Evolutionary conservation across 1,139 yeast species (phyloP).

Genomic region (Lodderomyces jiufengensis): DNA sequence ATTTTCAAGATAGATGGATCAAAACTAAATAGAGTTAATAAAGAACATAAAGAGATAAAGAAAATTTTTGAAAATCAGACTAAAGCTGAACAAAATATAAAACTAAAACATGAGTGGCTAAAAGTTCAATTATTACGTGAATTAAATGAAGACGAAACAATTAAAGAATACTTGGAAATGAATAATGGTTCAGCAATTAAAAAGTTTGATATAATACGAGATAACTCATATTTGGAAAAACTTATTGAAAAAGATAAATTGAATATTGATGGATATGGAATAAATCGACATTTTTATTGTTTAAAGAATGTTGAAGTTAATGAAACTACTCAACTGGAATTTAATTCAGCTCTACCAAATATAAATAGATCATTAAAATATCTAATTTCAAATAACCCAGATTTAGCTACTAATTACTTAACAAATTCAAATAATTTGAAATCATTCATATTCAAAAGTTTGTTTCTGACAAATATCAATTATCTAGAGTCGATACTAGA

Average conservation of each 20-base stretch:
- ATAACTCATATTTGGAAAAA: conserved; percentile 12
- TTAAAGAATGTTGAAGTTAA: conserved; percentile 7
- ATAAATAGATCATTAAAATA: conserved; percentile 6
- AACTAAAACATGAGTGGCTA: conserved; percentile 4
- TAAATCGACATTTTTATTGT: conserved; percentile 16
- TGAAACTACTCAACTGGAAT: background rate
- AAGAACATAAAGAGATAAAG: conserved; percentile 14
- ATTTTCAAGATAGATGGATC: conserved; percentile 27
- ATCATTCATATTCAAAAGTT: background rate
- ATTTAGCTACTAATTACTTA: conserved; percentile 3
- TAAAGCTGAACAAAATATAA: conserved; percentile 11
- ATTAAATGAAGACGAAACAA: conserved; percentile 18
- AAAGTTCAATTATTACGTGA: conserved; percentile 18
- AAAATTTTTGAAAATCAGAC: conserved; percentile 15
- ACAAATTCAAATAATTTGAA: conserved; percentile 4
- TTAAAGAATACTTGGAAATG: too few relatives aligned
- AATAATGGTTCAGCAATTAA: conserved; percentile 23
- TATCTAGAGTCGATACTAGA: too few relatives aligned
- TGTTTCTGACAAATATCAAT: background rate
- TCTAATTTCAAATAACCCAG: conserved; percentile 5
- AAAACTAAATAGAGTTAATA: conserved; percentile 16
- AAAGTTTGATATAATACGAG: conserved; percentile 4
- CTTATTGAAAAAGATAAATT: conserved; percentile 10
- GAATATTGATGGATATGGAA: conserved; percentile 9
- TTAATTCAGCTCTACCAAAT: background rate